Evolutionary conservation across 805 yeast genomes (phyloP).

Genomic region (Sugiyamaella smithiae): DNA sequence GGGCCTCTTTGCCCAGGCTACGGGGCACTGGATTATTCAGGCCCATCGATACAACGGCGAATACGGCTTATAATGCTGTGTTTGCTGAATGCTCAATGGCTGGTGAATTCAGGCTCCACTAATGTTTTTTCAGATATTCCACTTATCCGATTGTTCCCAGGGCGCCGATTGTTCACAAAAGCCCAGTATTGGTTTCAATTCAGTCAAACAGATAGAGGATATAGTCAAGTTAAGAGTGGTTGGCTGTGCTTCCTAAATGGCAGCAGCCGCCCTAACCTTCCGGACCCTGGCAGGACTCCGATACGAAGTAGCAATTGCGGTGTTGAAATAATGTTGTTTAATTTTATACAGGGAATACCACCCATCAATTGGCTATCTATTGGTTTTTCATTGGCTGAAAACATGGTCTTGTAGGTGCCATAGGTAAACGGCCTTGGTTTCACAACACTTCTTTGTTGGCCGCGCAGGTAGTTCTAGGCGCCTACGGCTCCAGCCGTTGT

Average conservation of each 20-base stretch:
- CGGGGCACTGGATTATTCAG: slow-evolving; percentile 94
- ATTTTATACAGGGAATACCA: background rate
- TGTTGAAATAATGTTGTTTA: background rate
- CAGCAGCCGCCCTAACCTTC: background rate
- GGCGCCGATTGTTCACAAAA: too few species aligned
- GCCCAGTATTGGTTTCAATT: too few species aligned
- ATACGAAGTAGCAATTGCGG: background rate
- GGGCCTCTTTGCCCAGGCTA: slow-evolving; percentile 80
- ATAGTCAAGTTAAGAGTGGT: background rate
- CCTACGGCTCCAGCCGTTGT: too few species aligned
- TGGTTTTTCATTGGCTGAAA: too few species aligned
- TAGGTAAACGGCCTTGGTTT: too few species aligned
- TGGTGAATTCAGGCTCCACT: background rate
- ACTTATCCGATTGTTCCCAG: too few species aligned
- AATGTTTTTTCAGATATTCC: too few species aligned
- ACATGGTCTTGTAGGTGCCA: too few species aligned
- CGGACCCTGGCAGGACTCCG: background rate
- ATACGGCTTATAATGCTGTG: background rate
- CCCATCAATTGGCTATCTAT: background rate
- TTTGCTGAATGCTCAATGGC: slow-evolving; percentile 4
- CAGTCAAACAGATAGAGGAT: too few species aligned
- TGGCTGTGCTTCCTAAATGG: background rate
- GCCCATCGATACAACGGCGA: slow-evolving; percentile 35
- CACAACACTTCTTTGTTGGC: too few species aligned
- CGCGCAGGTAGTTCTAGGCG: too few species aligned